Base-by-base conservation (phyloP, 371 early-diverging fungal genomes). In the Parasitella parasitica region DNA sequence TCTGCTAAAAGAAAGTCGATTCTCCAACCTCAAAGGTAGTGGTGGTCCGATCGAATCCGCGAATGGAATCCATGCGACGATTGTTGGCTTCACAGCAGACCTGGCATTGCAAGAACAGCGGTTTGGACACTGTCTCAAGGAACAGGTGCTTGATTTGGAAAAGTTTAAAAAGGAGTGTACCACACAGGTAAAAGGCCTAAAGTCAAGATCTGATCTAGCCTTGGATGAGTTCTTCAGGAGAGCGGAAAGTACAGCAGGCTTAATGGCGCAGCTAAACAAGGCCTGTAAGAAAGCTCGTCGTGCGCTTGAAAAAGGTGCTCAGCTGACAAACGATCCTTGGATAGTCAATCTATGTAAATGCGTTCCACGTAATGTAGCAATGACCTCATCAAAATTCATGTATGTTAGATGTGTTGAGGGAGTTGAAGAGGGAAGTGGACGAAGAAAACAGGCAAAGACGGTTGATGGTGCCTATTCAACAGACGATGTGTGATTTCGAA, bases 371-470 rank as follows among this genome's bases (percentile, higher is more conserved):
- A 2, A 3, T 32, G 6, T 32, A 11, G 16, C 35, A 20, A 36
- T 37, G 36, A 37, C 13, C 55, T 27, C 12, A 57, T 50, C 28
- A 38, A 41, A 39, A 34, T 63, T n/a, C n/a, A n/a, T n/a, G 0
- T 46, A 32, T n/a, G 24, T 28, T 43, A 77, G 77, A 67, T 46
- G 73, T 77, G 2, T 54, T 77, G n/a, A 69, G 77, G 3, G 71
- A 77, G 36, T 54, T 77, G 24, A 77, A 73, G 28, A 65, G 54
- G 11, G 77, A 77, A 58, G 63, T 70, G n/a, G 71, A 71, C 30
- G 77, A 77, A 63, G 77, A 77, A 30, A 77, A 77, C 24, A 58
- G 77, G 24, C 41, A 73, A 56, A 65, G 74, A 12, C 20, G 53
- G 49, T 35, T 77, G 11, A 73, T 77, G 77, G 66, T 73, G 2